Evolutionary conservation across 2,329 filamentous ascomycete genomes (phyloP), one percentile per base, ranked within the genome.

Genomic region (Helicocarpus griseus): DNA sequence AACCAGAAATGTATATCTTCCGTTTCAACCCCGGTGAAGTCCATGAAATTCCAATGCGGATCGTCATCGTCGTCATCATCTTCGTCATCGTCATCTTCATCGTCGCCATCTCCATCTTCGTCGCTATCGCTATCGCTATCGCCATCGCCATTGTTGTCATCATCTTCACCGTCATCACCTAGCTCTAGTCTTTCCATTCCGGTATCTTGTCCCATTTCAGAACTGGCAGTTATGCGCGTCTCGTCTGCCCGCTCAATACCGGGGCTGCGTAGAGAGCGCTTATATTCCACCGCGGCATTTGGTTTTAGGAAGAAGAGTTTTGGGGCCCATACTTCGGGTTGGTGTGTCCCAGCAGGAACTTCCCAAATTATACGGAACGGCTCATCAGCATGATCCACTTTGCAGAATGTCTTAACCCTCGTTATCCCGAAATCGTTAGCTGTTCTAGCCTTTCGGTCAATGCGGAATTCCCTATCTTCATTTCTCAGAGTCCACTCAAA

Each of bases 291-390:
- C 21, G 28, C 29, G 4, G 29, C 22, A 5, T 19, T 29, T n/a
- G 31, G 29, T 17, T 47, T 47, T 11, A 31, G 29, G 13, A 24
- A 47, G 36, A 47, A 47, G 3, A 47, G 44, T 19, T 47, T 47
- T n/a, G 44, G 44, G 11, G 26, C 21, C 44, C 44, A 47, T 9
- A 29, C 24, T 26, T 13, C 6, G 7, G 44, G 22, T 31, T n/a
- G 7, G 6, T 3, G 1, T 47, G 31, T 9, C 14, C 17, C 29
- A 13, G n/a, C 24, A 3, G 44, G 44, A 13, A 36, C 22, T n/a
- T 36, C 21, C 44, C 44, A 47, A 13, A 19, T 36, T 47, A 47
- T 35, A 24, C 44, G 44, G 26, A 47, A 47, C n/a, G 21, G 24
- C 13, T 19, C 11, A 26, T 47, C 31, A 7, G 36, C 29, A 4